These are phyloP conservation scores for Fusarium coicis DNA, from an alignment of 2,329 filamentous ascomycete genomes.

Conservation along the genomic window DNA sequence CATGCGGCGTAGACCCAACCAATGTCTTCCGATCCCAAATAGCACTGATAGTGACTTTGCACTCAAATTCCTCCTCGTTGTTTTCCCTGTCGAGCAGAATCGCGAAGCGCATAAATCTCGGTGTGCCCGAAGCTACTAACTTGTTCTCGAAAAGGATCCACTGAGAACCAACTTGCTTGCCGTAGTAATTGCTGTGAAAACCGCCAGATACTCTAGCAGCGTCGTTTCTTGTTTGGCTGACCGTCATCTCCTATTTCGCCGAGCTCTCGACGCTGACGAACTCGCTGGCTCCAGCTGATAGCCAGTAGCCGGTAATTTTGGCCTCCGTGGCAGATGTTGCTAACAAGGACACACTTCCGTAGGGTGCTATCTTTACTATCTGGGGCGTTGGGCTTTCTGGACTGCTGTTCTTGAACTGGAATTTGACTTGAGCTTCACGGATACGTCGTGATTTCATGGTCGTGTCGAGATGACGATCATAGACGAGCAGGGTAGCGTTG, in stretches of 20 bases:
- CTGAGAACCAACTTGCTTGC: conserved; percentile 29
- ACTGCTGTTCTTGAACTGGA: conserved; percentile 3
- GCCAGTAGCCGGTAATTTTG: neutral
- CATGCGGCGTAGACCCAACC: conserved; percentile 39
- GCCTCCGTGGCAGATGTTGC: neutral
- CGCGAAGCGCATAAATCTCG: conserved; percentile 1
- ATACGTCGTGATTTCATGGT: conserved; percentile 2
- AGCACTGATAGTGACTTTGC: conserved; percentile 43
- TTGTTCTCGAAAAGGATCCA: conserved; percentile 32
- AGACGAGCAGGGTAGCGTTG: conserved; percentile 3
- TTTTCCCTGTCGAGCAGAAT: conserved; percentile 12
- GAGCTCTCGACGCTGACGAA: neutral
- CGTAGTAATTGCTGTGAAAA: conserved; percentile 34
- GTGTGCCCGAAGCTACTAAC: neutral
- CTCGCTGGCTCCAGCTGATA: neutral
- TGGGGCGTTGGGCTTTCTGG: neutral
- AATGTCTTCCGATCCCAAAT: conserved; percentile 45
- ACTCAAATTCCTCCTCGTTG: conserved; percentile 43
- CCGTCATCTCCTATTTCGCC: neutral
- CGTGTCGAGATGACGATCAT: conserved; percentile 6
- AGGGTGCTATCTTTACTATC: neutral
- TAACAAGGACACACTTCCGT: neutral
- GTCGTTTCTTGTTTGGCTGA: neutral
- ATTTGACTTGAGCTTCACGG: neutral
- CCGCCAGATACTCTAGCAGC: neutral